phyloP scores from a whole-genome alignment of 2,329 filamentous ascomycete species.

The Trichoderma sp. region DNA sequence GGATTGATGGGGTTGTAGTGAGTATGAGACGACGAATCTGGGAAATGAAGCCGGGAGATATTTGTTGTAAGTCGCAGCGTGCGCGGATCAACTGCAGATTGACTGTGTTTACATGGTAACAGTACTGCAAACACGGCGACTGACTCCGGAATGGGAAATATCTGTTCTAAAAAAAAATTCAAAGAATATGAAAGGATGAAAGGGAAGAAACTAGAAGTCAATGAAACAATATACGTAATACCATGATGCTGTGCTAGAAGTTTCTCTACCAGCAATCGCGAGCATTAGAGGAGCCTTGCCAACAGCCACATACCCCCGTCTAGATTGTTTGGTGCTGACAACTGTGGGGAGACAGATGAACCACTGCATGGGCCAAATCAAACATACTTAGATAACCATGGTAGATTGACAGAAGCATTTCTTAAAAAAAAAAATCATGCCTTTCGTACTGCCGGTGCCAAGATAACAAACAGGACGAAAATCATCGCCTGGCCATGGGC shows the following conservation, averaged over 20 bases:
- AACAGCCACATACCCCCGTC: not conserved
- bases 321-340: not conserved
- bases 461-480: constrained; percentile 1
- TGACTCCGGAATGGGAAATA: not conserved
- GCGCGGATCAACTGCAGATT: not conserved
- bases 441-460: not conserved
- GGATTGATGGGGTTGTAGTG: not conserved
- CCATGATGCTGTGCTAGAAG: not conserved
- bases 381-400: not conserved
- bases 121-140: not conserved
- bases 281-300: not conserved
- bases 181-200: not conserved
- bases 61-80: not conserved
- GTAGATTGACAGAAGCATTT: not conserved
- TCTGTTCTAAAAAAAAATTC: too few relatives aligned
- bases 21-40: not conserved
- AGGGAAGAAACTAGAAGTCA: not conserved
- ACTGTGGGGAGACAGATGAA: not conserved
- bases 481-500: not conserved
- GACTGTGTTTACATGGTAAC: not conserved
- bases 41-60: not conserved
- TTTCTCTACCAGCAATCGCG: not conserved
- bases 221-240: not conserved
- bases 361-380: not conserved
- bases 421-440: not conserved